A percentile compares a stretch with the other conserved stretches of the same genome.
Conservation (phyloP, 176 grass and related monocot genomes). For the Elymus sibiricus region DNA sequence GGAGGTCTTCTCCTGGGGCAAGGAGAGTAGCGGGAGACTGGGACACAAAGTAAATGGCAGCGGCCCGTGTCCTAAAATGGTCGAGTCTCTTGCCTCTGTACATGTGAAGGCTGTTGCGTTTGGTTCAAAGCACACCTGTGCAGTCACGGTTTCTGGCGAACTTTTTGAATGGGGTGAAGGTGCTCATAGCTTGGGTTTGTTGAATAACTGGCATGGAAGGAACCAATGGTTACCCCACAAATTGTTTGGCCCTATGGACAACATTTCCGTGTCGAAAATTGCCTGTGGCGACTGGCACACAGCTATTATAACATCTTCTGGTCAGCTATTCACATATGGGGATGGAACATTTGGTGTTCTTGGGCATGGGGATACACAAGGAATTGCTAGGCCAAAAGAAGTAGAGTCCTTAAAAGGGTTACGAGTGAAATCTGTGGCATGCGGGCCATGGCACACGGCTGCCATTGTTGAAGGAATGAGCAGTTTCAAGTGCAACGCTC, state of each 20-base stretch:
- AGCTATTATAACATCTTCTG: conserved; percentile 67
- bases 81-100: conserved; percentile 59
- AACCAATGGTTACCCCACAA: conserved; percentile 75
- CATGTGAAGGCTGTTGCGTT: conserved; percentile 71
- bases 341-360: conserved; percentile 96
- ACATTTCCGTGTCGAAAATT: conserved; percentile 69
- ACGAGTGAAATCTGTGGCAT: conserved; percentile 72
- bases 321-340: conserved; percentile 88
- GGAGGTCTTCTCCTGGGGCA: conserved; percentile 89
- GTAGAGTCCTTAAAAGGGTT: conserved; percentile 80
- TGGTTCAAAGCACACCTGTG: conserved; percentile 78
- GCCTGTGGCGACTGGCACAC: conserved; percentile 94
- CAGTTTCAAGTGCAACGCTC: conserved; percentile 54
- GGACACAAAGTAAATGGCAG: conserved; percentile 56
- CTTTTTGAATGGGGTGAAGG: conserved; percentile 82
- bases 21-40: conserved; percentile 48
- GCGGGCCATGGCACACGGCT: conserved; percentile 93
- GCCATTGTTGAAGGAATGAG: conserved; percentile 69
- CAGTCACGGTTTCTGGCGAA: conserved; percentile 70
- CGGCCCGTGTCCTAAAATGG: conserved; percentile 45
- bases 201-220: conserved; percentile 35
- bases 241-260: conserved; percentile 55
- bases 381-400: conserved; percentile 67
- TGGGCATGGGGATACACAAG: conserved; percentile 71
- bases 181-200: conserved; percentile 31